Evolutionary conservation across 2,329 filamentous ascomycete species (phyloP), one percentile per base, ranked within the genome.

Genomic region (Aspergillus floridensis): DNA sequence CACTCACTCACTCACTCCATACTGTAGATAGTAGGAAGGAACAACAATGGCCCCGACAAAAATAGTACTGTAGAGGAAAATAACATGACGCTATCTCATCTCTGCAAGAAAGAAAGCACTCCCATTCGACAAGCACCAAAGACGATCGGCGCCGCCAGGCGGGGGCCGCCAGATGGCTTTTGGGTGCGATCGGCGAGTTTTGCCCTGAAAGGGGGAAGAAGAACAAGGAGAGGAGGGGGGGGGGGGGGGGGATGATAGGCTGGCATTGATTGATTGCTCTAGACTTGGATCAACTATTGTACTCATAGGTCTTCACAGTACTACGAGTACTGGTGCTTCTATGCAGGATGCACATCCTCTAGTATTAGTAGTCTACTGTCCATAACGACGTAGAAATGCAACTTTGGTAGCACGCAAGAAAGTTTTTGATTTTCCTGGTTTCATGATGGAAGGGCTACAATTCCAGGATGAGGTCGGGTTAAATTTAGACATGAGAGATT

Each of bases 211-310:
- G 38, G 38, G 38, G 38, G 14, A 44, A 19, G 38, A 19, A 44
- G 38, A 29, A 44, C 38, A 44, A 16, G 14, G 32, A 35, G 32
- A 35, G 32, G 53, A 11, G 29, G 29, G 14, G 38, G n/a, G n/a
- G n/a, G n/a, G 14, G 49, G 53, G 16, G 29, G 29, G 14, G 38
- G 49, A 53, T 56, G 58, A 62, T 62, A 62, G 60, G 60, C 52
- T 56, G 50, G 35, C 41, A 56, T 55, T 57, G 50, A 41, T 38
- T 59, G 47, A 56, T 57, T 57, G 46, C 46, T 56, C 46, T 55
- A 32, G n/a, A 54, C 41, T 29, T 53, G 41, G 44, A 44, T 38
- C 50, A 38, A 26, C 53, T 59, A 59, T 35, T 58, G 29, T 21
- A n/a, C n/a, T n/a, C n/a, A n/a, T n/a, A 4, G 16, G 16, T 31